Percentiles rank a stretch among this genome's conserved stretches.
Conservation (phyloP, 345 rosid genomes). For the Citrus glauca region DNA sequence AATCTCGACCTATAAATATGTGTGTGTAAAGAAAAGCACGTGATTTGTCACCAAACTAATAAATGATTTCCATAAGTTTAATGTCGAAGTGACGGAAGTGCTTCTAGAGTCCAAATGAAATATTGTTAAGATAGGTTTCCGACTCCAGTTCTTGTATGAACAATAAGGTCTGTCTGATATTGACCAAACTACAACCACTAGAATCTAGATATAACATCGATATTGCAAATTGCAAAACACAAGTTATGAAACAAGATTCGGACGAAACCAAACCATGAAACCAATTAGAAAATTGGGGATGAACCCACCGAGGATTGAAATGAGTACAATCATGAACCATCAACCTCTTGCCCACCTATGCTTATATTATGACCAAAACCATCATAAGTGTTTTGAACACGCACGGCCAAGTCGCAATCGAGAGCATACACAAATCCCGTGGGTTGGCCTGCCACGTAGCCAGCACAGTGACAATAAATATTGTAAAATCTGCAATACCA, state of each 20-base stretch:
- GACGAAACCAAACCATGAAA: too few species aligned
- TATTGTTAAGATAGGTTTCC: background rate
- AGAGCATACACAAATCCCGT: background rate
- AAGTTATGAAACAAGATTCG: background rate
- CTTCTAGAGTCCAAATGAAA: background rate
- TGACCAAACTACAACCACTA: background rate
- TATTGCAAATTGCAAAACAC: background rate
- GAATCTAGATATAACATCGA: background rate
- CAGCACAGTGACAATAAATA: background rate
- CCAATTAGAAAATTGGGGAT: too few species aligned
- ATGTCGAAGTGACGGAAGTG: background rate
- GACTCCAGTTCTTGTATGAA: background rate
- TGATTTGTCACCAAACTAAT: too few species aligned
- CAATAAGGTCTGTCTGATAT: background rate
- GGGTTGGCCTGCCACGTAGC: constrained; percentile 6
- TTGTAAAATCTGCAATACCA: background rate
- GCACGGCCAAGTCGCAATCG: background rate
- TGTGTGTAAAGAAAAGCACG: too few species aligned
- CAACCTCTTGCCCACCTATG: background rate
- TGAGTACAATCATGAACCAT: background rate
- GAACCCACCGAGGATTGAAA: too few species aligned
- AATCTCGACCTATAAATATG: too few species aligned
- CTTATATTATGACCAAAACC: background rate
- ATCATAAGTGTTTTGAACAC: background rate
- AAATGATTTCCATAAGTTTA: too few species aligned